Base-by-base conservation (phyloP, 768 basidiomycete genomes). In the Amylocystis lapponica region DNA sequence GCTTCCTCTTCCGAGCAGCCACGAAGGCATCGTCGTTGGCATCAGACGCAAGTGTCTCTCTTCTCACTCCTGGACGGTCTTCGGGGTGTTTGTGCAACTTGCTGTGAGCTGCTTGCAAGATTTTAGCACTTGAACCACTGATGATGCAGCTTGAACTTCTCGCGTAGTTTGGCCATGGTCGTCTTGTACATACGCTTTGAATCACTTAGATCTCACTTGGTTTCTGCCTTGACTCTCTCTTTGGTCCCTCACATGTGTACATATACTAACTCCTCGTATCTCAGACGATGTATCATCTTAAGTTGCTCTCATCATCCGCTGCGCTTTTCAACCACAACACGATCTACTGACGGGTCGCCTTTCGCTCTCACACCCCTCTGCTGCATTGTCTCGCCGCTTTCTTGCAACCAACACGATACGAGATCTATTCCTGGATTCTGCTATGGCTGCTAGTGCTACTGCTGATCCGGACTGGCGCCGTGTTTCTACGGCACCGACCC, bases 401-500 rank as follows among this genome's bases (percentile, higher is more conserved):
- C 36, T 27, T 34, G 41, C 32, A 32, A 26, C 22, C 25, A 17
- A 21, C 36, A 37, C 27, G 35, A 21, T 36, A 5, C 17, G n/a
- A n/a, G n/a, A 11, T 12, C 35, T 19, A 2, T n/a, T n/a, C n/a
- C 46, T 45, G 13, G 37, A 38, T 17, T 49, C 38, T 29, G 45
- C 44, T 16, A 50, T 50, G 49, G 47, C 41, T 27, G 13, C 35
- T 34, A 13, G 38, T 25, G 10, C 41, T 19, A 16, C 20, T 43
- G 13, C 45, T 22, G 52, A 47, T n/a, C n/a, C 45, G 17, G 52
- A 47, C 13, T 54, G 50, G 53, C 23, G 36, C 3, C 48, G 50
- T 14, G 46, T 51, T 37, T 39, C 50, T 14, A 43, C 45, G 11
- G 37, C 39, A 7, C 30, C 41, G 2, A n/a, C n/a, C n/a, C 62